Evolutionary conservation across 176 grass and related monocot genomes (phyloP), one percentile per base, ranked within the genome.

Genomic region (Cymbopogon citratus): DNA sequence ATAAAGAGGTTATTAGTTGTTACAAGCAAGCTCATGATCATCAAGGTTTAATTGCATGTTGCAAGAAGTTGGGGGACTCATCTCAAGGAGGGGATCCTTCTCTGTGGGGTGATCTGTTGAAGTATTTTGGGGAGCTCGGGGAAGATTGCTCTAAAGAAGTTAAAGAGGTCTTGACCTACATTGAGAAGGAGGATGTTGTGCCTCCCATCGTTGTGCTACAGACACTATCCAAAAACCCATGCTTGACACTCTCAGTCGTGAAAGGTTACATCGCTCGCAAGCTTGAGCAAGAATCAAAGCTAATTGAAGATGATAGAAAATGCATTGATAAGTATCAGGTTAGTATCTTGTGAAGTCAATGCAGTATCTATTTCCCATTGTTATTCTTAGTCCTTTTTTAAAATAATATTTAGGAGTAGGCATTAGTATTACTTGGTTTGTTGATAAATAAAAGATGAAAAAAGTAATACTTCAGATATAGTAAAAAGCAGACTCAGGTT

Each of bases 91-190:
- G 93, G 10, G 92, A 99, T 83, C 91, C 92, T 54, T 86, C 92
- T 88, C 83, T 95, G 6, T 99, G 96, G 96, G 89, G 85, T n/a
- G 93, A 95, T 76, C 75, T 99, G 34, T 87, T 99, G 91, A 95
- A 95, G 38, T 95, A 99, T 86, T 99, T 99, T 87, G 87, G 92
- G 65, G 93, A 95, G 16, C 87, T 99, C 0, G 96, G 93, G 41
- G 92, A 93, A 90, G 96, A 95, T 84, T 99, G 96, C 83, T 91
- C 91, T 24, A 95, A 93, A 86, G 92, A 99, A 88, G 93, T 99
- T 51, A 93, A 99, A 85, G 96, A 99, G 85, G 87, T 99, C 66
- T 91, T 99, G 64, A 87, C 88, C 73, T 95, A 91, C 82, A 84
- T 99, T 78, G 96, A 99, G 66, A 93, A 90, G 77, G 92, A 91